Evolutionary conservation across 208 protist genomes (phyloP).

Genomic region (Trypanosoma avium): DNA sequence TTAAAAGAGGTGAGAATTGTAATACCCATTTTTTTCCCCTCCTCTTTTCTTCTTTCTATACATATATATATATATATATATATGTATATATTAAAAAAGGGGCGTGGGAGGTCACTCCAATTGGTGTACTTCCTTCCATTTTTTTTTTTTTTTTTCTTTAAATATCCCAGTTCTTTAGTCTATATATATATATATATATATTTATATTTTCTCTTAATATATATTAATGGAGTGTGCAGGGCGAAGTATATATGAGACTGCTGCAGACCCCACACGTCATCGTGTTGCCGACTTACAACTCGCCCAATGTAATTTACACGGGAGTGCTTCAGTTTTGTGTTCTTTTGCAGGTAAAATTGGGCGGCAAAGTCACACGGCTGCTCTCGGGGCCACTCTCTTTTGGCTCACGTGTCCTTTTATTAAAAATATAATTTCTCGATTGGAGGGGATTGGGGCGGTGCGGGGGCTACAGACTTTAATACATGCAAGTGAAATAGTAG

Average conservation of each 20-base stretch:
- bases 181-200: no score
- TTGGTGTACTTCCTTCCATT: neutral
- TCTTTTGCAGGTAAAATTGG: conserved; percentile 76
- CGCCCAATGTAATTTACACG: conserved; percentile 53
- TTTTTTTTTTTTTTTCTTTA: neutral
- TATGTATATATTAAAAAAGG: conserved; percentile 8
- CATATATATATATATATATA: conserved; percentile 8
- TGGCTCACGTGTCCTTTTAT: conserved; percentile 85
- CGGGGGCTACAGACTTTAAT: conserved; percentile 33
- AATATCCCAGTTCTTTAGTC: no score
- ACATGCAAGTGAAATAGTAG: conserved; percentile 18
- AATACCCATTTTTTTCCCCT: neutral
- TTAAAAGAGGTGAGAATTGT: neutral
- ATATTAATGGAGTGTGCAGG: neutral
- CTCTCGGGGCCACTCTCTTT: conserved; percentile 78
- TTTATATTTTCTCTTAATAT: no score
- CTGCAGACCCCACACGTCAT: conserved; percentile 60
- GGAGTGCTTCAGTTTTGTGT: conserved; percentile 66
- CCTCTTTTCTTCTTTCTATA: neutral
- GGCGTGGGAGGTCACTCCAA: no score
- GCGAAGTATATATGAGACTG: conserved; percentile 44
- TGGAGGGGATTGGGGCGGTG: conserved; percentile 68
- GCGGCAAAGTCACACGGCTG: conserved; percentile 56
- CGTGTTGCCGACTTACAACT: conserved; percentile 62
- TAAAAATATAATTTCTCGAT: conserved; percentile 73